Evolutionary conservation across 2,329 filamentous ascomycete genomes (phyloP), one percentile per base, ranked within the genome.

Genomic region (Macrophomina phaseolina): DNA sequence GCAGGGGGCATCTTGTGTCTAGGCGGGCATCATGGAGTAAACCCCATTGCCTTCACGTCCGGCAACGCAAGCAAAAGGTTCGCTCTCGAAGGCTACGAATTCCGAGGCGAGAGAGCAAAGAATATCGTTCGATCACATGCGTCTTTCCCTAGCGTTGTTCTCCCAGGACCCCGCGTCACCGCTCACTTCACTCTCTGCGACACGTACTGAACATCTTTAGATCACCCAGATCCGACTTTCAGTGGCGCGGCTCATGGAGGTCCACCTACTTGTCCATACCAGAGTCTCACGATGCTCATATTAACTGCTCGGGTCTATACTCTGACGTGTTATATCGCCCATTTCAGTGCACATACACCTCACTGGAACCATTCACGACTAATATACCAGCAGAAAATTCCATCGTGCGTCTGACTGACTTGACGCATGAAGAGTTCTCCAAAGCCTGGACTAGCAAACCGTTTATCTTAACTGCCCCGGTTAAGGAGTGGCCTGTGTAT

Each of bases 311-410:
- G 62, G 87, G 89, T 72, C 88, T 98, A 62, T 98, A 92, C 78
- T 97, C 94, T 14, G 94, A 99, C 78, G 89, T 91, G 7, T 84
- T 98, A 30, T 92, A 97, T 78, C 88, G 94, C 9, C 94, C 94
- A 0, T 98, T 96, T 77, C 90, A 92, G 71, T 98, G 94, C 81
- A 91, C 92, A 53, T 88, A 97, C 74, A 89, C 93, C 34, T 79
- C 86, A 1, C 80, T 97, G 48, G 77, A 81, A 6, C 86, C 87
- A 2, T 97, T 90, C 76, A 85, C 88, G 8, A 83, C 83, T 30
- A 87, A 86, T 61, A 97, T 97, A 45, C 93, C 94, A 2, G 72
- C 79, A 40, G 78, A 81, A 45, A 97, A 97, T 75, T 82, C 88
- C 71, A 97, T 98, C 63, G 75, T 84, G 2, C 87, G 91, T 12